Evolutionary conservation across 257 asterid species (phyloP), one percentile per base, ranked within the genome.

Genomic region (Nicotiana benthamiana): DNA sequence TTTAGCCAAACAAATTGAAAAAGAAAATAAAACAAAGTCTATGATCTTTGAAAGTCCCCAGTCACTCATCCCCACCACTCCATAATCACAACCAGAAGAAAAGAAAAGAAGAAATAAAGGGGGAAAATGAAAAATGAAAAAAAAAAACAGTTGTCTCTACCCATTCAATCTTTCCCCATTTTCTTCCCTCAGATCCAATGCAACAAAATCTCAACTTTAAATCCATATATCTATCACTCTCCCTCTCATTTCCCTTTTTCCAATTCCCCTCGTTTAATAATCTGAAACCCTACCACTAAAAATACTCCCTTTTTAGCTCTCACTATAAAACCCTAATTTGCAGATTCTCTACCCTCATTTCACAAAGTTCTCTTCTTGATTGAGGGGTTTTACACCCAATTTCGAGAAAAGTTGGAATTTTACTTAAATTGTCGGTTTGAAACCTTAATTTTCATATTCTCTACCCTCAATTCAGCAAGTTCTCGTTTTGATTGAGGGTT

Each of bases 181-280:
- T 46, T 60, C 64, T 46, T 32, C 75, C 61, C 17, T 16, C 43
- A 84, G 90, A 89, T 85, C 90, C 86, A 84, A 80, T 86, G 84
- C 87, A 43, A 66, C 75, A 80, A 81, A 62, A 26, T 81, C 27
- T 28, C 84, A 70, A 27, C 36, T 52, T 72, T 79, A 40, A 27
- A 13, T 34, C 36, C 52, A 26, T 46, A 70, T 32, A 32, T 32
- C 36, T 32, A 28, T 48, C 32, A 68, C 72, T 7, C 59, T 66
- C n/a, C 61, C 24, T 20, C 32, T 20, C 6, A 68, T 28, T 26
- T 34, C 76, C 43, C 67, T 32, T 30, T 43, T 18, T 67, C 75
- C 78, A 43, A 28, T 80, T 84, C 34, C 15, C 1, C 72, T 64
- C 84, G 46, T 36, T 66, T 75, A 48, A 11, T 43, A 36, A 1